These are phyloP conservation scores for Rhododendron griersonianum DNA, from an alignment of 148 eudicot species.

Conservation along the genomic window DNA sequence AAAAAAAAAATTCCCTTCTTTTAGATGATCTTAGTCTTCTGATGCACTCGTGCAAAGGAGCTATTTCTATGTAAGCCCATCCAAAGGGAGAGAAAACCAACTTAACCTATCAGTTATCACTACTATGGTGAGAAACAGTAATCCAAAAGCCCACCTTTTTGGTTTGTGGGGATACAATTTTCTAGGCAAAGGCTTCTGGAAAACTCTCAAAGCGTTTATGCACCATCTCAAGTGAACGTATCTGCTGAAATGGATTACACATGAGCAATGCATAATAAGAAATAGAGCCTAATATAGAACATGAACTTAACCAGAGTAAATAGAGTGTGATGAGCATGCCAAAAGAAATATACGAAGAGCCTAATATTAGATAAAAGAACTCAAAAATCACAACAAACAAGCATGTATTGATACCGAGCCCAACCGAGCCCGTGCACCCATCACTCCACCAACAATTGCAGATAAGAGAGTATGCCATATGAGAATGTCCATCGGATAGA, in stretches of 20 bases:
- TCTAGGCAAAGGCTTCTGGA: conserved; percentile 88
- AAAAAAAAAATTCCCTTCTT: background rate
- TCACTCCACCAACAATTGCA: no score
- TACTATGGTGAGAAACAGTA: background rate
- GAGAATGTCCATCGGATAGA: no score
- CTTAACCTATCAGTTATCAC: background rate
- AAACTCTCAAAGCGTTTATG: conserved; percentile 98
- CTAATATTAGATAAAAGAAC: background rate
- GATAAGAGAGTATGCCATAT: no score
- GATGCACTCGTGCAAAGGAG: background rate
- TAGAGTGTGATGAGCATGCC: background rate
- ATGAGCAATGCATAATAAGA: background rate
- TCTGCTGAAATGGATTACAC: conserved; percentile 35
- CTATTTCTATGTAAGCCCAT: background rate
- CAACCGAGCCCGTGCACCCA: no score
- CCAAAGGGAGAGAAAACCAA: background rate
- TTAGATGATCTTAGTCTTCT: background rate
- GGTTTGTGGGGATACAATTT: conserved; percentile 63
- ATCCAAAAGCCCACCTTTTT: conserved; percentile 43
- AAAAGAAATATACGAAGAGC: background rate
- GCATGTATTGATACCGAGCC: no score
- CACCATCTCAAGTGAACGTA: conserved; percentile 93
- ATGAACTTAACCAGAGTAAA: background rate
- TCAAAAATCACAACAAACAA: background rate
- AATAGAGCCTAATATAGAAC: background rate